Evolutionary conservation across 2,329 filamentous ascomycete genomes (phyloP), one percentile per base, ranked within the genome.

Genomic region (Didymella keratinophila): DNA sequence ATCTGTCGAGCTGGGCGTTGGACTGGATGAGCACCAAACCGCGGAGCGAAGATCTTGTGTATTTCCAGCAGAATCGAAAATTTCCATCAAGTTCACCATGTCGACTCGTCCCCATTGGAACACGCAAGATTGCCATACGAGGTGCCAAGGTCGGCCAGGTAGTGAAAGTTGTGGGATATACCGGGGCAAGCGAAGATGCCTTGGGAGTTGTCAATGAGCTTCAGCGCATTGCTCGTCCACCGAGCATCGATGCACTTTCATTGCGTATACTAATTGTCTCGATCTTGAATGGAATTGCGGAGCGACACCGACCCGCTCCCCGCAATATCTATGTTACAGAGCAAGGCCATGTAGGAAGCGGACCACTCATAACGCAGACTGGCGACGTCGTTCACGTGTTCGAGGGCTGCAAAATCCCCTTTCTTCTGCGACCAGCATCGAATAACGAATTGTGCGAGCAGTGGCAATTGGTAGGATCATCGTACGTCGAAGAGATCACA

Each of bases 361-460:
- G 32, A 9, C 32, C 32, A 3, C 2, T 5, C 3, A 8, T 36
- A 7, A 36, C 32, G 1, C 32, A n/a, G 7, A 11, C 8, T 7
- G 32, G 16, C 2, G 32, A 36, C 7, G 32, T 36, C 6, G 32
- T 36, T 2, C 16, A n/a, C 7, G 16, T 6, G 6, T 36, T 36
- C 16, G 32, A 36, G 7, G 32, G 16, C 3, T 36, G 32, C 7
- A 9, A 3, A 18, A 6, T n/a, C 3, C 1, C 16, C 4, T 36
- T 18, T n/a, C 11, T 36, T 0, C 7, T 36, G 8, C 16, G 32
- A 3, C 32, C 30, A 3, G 2, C 30, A 32, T 14, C 30, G 12
- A 5, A 9, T 4, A 2, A 14, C 1, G 32, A n/a, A 9, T 2
- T 2, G 16, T 9, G 4, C 0, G 16, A n/a, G 32, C 4, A n/a